Evolutionary conservation across 1,284 basidiomycete genomes (phyloP).

Genomic region (Pseudozyma sp.): DNA sequence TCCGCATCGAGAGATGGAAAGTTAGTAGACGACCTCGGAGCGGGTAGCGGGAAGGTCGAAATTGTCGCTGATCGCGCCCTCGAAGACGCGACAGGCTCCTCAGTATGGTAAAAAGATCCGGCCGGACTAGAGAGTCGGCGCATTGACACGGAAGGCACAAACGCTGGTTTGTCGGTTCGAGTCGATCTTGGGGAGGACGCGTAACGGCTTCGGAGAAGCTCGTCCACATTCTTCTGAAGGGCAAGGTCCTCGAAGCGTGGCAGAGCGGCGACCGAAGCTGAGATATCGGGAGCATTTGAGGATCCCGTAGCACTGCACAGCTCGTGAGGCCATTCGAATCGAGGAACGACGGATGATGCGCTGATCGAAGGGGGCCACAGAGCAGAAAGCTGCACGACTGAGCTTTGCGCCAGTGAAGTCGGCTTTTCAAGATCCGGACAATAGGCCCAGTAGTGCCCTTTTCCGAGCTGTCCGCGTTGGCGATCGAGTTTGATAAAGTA

Average conservation of each 20-base stretch:
- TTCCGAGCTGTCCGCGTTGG: constrained; percentile 33
- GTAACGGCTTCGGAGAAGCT: background rate
- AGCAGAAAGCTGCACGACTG: constrained; percentile 25
- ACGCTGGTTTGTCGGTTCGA: background rate
- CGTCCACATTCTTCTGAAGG: background rate
- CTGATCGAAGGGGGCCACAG: constrained; percentile 30
- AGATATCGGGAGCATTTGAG: background rate
- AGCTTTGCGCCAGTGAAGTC: constrained; percentile 39
- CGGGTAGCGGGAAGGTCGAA: constrained; percentile 7
- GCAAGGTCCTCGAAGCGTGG: constrained; percentile 3
- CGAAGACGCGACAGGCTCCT: background rate
- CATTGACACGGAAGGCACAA: background rate
- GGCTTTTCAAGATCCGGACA: constrained; percentile 41
- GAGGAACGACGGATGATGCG: constrained; percentile 8
- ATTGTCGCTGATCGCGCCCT: constrained; percentile 30
- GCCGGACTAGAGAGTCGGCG: constrained; percentile 17
- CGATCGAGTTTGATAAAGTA: constrained; percentile 50
- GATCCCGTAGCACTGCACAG: constrained; percentile 6
- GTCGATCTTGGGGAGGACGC: background rate
- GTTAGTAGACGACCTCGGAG: background rate
- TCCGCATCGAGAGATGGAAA: background rate
- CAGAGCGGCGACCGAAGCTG: background rate
- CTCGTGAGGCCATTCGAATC: constrained; percentile 2
- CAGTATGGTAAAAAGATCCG: background rate
- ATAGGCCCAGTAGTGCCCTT: constrained; percentile 51